phyloP scores from a whole-genome alignment of 805 yeast species.

The Peterozyma xylosa region DNA sequence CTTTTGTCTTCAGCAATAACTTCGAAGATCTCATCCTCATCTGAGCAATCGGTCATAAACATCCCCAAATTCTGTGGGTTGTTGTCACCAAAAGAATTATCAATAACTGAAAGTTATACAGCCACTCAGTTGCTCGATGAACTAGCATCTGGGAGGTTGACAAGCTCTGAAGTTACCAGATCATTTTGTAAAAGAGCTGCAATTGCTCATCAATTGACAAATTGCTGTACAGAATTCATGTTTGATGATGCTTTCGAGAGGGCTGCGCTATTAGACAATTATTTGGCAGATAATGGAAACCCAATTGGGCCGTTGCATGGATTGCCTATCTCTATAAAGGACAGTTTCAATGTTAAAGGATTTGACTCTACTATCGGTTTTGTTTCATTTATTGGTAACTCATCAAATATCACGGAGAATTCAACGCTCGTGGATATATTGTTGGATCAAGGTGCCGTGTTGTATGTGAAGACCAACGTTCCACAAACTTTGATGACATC shows the following conservation, averaged over 20 bases:
- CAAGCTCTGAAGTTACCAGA: slow-evolving; percentile 32
- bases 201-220: slow-evolving; percentile 41
- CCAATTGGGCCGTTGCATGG: slow-evolving; percentile 56
- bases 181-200: slow-evolving; percentile 51
- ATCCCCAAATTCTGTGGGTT: slow-evolving; percentile 9
- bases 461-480: slow-evolving; percentile 41
- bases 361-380: slow-evolving; percentile 37
- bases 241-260: slow-evolving; percentile 45
- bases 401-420: slow-evolving; percentile 23
- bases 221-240: slow-evolving; percentile 29
- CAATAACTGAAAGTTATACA: slow-evolving; percentile 10
- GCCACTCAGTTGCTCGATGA: slow-evolving; percentile 7
- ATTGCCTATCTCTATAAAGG: slow-evolving; percentile 36
- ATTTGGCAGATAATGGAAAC: slow-evolving; percentile 35
- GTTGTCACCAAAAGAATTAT: slow-evolving; percentile 8
- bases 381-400: slow-evolving; percentile 30
- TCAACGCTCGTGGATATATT: slow-evolving; percentile 28
- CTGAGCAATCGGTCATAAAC: slow-evolving; percentile 8
- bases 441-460: slow-evolving; percentile 37
- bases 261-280: slow-evolving; percentile 45
- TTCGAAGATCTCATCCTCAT: background rate
- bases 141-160: slow-evolving; percentile 22
- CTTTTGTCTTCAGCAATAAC: slow-evolving; percentile 3
- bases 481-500: slow-evolving; percentile 21
- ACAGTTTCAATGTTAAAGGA: slow-evolving; percentile 34